Evolutionary conservation across 768 basidiomycete genomes (phyloP), one percentile per base, ranked within the genome.

Genomic region (Psilocybe azurescens): DNA sequence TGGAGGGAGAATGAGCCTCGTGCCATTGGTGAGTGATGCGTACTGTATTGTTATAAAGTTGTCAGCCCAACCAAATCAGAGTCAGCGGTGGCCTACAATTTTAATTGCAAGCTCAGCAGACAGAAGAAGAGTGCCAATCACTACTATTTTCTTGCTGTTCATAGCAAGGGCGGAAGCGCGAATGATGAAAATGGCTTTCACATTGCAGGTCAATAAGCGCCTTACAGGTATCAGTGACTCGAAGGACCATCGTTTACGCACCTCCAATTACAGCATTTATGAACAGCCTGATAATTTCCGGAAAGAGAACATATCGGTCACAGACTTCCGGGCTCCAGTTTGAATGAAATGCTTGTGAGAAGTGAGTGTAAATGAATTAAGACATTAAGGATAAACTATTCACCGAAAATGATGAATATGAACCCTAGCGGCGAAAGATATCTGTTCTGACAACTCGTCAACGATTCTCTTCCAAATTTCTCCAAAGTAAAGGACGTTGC

Each of bases 341-440:
- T 18, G 54, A 47, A 28, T 62, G 60, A 33, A 62, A 62, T 16
- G 54, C 60, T 62, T 36, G 7, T 8, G 18, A 24, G 18, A 46
- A 29, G 13, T 10, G 8, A n/a, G 14, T 1, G 41, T 44, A 13
- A 4, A 13, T n/a, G 33, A 5, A 20, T 5, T 24, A 9, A 32
- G 32, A 28, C 20, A 3, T 14, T 32, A 32, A 18, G 18, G n/a
- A 3, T 16, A 28, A 32, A 30, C 16, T 28, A 18, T 49, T 52
- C 47, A 57, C 60, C 41, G 8, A 56, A 30, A 18, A 52, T 56
- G 29, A 62, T 50, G 14, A 57, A 30, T 24, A 56, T 51, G 36
- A 56, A 62, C 24, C 60, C 60, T 20, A 56, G 36, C 8, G 60
- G 60, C 13, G 60, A 30, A 29, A 62, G 55, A 28, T 62, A 62